phyloP scores from a whole-genome alignment of 495 filamentous ascomycete genomes.

The Mytilinidion resinicola region DNA sequence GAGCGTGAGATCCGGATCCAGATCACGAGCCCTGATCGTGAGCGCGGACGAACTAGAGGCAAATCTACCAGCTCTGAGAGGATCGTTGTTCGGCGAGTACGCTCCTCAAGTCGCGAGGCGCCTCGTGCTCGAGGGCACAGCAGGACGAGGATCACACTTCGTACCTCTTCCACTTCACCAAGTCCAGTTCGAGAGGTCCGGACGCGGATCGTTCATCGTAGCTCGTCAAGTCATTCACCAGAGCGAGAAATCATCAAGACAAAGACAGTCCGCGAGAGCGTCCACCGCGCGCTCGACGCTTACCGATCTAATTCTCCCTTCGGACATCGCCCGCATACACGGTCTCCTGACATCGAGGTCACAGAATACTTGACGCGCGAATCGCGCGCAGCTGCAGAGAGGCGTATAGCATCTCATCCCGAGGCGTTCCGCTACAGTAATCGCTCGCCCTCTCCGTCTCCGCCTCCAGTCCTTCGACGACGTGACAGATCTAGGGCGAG shows the following conservation, averaged over 20 bases:
- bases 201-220: not conserved
- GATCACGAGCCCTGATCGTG: not conserved
- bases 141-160: not conserved
- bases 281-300: too few species aligned
- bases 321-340: not conserved
- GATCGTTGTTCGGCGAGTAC: not conserved
- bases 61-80: not conserved
- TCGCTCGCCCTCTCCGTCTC: not conserved
- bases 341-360: not conserved
- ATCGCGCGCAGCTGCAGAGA: conserved; percentile 1
- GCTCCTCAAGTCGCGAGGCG: not conserved
- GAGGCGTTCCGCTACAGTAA: conserved; percentile 6
- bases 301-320: not conserved
- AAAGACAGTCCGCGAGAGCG: not conserved
- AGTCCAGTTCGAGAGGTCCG: not conserved
- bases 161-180: not conserved
- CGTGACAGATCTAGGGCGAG: not conserved
- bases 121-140: not conserved
- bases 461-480: not conserved
- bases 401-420: conserved; percentile 8
- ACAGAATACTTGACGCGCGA: not conserved
- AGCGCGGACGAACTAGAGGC: not conserved
- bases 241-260: not conserved
- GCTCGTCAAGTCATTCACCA: not conserved
- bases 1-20: not conserved